Evolutionary conservation across 1,284 basidiomycete genomes (phyloP), one percentile per base, ranked within the genome.

Genomic region (Malassezia brasiliensis): DNA sequence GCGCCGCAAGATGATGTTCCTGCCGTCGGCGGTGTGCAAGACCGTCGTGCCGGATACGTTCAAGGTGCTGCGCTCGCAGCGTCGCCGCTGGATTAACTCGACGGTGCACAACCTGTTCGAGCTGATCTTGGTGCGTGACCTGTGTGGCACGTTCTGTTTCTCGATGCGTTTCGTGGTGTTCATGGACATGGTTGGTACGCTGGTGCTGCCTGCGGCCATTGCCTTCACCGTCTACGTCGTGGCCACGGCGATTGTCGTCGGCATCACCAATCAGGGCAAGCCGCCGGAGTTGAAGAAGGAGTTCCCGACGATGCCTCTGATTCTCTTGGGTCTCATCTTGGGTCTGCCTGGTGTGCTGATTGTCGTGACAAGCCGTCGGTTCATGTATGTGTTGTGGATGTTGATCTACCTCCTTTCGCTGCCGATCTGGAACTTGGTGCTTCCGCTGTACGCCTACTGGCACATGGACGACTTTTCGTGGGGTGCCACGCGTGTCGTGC

Each of bases 21-120:
- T 69, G 10, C 77, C 77, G 6, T 76, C 77, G 60, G 77, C 77
- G 1, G 77, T 77, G 35, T 78, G 77, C 72, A 78, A 78, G 66
- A 78, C 77, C 5, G 72, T 78, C 52, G 77, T 78, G 6, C 77
- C 77, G 14, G 77, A 78, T 55, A 77, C 77, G 25, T 78, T 78
- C 70, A 61, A 74, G 35, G 72, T 78, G 51, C 63, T 78, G 46
- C 69, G 78, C 19, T 77, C 77, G 47, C 77, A 78, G 61, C 72
- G 77, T 53, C 74, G 77, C 36, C 65, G 77, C 53, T 78, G 77
- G 77, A 78, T 78, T 68, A 78, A 78, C 68, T 78, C 77, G 61
- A 78, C 77, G 30, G 75, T 78, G 36, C 77, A 78, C 67, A 78
- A 78, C 55, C 62, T 78, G 40, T 77, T 76, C 52, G 77, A 78